phyloP scores from a whole-genome alignment of 352 stramenopile species.

The Phytophthora vignae region DNA sequence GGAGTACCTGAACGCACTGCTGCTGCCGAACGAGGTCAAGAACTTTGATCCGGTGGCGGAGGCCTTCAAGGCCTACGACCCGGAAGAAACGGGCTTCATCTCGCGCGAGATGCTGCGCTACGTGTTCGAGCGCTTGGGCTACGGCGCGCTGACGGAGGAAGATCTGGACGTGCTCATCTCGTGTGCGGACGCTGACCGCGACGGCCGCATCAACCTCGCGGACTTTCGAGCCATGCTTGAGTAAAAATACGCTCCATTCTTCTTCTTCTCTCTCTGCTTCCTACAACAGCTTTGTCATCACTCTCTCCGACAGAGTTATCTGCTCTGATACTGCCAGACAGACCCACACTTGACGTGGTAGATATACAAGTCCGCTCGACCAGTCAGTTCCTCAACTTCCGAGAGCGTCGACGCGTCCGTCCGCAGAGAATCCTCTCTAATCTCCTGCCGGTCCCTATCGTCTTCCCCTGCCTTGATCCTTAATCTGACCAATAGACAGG shows the following conservation, averaged over 20 bases:
- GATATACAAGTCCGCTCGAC: background rate
- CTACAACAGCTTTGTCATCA: conserved; percentile 20
- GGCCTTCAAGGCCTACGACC: conserved; percentile 92
- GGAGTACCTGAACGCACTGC: conserved; percentile 78
- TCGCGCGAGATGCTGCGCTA: conserved; percentile 81
- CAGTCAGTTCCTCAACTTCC: background rate
- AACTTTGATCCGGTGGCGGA: conserved; percentile 92
- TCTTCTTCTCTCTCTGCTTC: conserved; percentile 1
- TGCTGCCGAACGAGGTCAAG: conserved; percentile 90
- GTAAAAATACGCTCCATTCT: conserved; percentile 41
- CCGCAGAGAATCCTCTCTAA: conserved; percentile 17
- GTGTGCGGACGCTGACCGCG: conserved; percentile 85
- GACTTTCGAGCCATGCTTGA: conserved; percentile 87
- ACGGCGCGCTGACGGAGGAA: conserved; percentile 83
- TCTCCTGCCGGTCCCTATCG: background rate
- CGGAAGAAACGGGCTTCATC: conserved; percentile 86
- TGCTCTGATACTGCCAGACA: background rate
- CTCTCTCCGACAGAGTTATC: background rate
- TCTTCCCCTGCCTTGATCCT: background rate
- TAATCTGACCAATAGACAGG: background rate
- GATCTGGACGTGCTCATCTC: conserved; percentile 87
- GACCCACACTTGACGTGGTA: background rate
- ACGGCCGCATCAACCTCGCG: conserved; percentile 78
- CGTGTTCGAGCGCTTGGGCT: conserved; percentile 86
- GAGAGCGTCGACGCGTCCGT: background rate